Conservation (phyloP, 2,329 filamentous ascomycete genomes). For the Fusarium foetens region DNA sequence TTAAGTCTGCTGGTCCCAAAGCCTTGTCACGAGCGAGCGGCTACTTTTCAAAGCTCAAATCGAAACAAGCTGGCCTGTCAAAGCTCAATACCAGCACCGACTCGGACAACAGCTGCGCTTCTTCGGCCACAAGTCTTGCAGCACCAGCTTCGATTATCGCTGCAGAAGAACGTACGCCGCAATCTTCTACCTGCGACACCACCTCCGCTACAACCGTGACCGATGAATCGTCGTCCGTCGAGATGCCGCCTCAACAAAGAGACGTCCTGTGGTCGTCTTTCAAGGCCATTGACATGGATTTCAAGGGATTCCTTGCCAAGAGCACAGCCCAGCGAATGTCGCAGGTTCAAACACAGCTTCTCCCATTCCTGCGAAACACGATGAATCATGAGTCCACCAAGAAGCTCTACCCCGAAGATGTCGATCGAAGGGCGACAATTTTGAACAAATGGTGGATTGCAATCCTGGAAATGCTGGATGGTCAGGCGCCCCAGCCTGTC, state of each 20-base stretch:
- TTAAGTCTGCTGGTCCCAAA: slow-evolving; percentile 51
- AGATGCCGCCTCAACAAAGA: slow-evolving; percentile 56
- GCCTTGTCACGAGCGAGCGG: slow-evolving; percentile 57
- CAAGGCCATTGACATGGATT: slow-evolving; percentile 62
- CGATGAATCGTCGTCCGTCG: slow-evolving; percentile 58
- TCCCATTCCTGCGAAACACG: slow-evolving; percentile 81
- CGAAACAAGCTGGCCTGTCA: slow-evolving; percentile 55
- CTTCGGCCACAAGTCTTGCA: slow-evolving; percentile 58
- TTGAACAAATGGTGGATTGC: slow-evolving; percentile 92
- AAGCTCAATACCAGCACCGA: slow-evolving; percentile 52
- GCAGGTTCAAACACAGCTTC: slow-evolving; percentile 74
- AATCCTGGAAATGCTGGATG: slow-evolving; percentile 83
- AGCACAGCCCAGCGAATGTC: slow-evolving; percentile 78
- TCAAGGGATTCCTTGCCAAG: slow-evolving; percentile 73
- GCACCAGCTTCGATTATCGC: slow-evolving; percentile 53
- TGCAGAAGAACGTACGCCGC: slow-evolving; percentile 50
- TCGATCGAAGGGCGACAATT: slow-evolving; percentile 82
- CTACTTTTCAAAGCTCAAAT: slow-evolving; percentile 62
- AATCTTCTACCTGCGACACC: slow-evolving; percentile 53
- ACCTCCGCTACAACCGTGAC: slow-evolving; percentile 51
- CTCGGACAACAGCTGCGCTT: slow-evolving; percentile 58
- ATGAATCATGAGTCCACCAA: slow-evolving; percentile 73
- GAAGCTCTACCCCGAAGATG: slow-evolving; percentile 76
- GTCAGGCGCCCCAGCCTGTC: slow-evolving; percentile 73
- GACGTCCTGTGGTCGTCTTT: slow-evolving; percentile 67